phyloP scores from a whole-genome alignment of 2,329 filamentous ascomycete genomes.

The Neonectria coccinea region DNA sequence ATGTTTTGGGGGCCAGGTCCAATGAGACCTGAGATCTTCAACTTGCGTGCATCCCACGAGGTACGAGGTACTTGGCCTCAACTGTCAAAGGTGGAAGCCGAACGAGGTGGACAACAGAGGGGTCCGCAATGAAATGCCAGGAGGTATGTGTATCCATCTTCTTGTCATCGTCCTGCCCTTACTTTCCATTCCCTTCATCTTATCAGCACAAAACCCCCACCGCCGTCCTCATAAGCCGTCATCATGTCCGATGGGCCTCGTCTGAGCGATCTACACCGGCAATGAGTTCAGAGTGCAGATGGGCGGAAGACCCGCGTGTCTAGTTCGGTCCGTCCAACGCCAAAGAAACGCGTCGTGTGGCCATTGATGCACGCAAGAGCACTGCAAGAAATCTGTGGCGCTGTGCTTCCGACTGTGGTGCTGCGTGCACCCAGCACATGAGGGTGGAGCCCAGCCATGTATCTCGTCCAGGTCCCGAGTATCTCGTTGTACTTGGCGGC shows the following conservation, averaged over 20 bases:
- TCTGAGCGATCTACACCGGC: constrained; percentile 17
- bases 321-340: constrained; percentile 20
- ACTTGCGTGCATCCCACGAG: not conserved
- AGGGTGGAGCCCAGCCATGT: constrained; percentile 28
- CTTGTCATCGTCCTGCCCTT: not conserved
- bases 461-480: constrained; percentile 25
- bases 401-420: constrained; percentile 28
- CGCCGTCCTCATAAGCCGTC: constrained; percentile 7
- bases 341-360: constrained; percentile 12
- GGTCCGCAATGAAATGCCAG: not conserved
- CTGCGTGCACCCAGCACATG: constrained; percentile 20
- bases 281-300: constrained; percentile 16
- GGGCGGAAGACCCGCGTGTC: constrained; percentile 19
- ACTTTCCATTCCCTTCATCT: not conserved
- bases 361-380: constrained; percentile 28
- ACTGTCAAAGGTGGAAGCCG: not conserved
- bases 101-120: not conserved
- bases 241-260: constrained; percentile 5
- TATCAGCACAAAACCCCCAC: not conserved
- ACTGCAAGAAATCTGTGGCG: constrained; percentile 33
- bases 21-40: constrained; percentile 3
- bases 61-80: constrained; percentile 2
- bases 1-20: constrained; percentile 7
- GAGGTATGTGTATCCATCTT: constrained; percentile 15
- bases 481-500: constrained; percentile 30